Conservation (phyloP, 805 yeast species). For the Isabelozyma rhagii region DNA sequence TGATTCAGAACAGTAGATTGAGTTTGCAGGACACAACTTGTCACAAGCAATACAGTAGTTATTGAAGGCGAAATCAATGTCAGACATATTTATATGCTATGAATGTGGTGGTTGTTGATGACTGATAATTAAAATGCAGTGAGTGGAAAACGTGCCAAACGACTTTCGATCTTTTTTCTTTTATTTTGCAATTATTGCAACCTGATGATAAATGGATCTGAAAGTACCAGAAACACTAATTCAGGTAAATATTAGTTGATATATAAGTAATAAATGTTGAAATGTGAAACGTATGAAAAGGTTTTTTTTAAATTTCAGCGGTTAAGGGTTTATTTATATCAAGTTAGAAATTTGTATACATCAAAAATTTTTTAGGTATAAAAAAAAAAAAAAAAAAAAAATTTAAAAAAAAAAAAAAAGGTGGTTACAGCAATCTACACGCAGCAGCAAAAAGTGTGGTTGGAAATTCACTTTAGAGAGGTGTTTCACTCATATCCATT, state of each 20-base stretch:
- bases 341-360: not conserved
- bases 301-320: slow-evolving; percentile 1
- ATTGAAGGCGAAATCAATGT: slow-evolving; percentile 23
- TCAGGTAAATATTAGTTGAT: not conserved
- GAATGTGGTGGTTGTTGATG: not conserved
- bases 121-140: not conserved
- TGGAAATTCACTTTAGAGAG: slow-evolving; percentile 1
- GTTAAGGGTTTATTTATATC: slow-evolving; percentile 4
- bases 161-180: not conserved
- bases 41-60: slow-evolving; percentile 38
- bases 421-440: slow-evolving; percentile 4
- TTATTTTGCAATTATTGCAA: not conserved
- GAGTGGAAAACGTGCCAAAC: slow-evolving; percentile 2
- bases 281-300: not conserved
- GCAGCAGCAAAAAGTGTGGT: slow-evolving; percentile 1
- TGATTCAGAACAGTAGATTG: slow-evolving; percentile 25
- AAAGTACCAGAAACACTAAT: not conserved
- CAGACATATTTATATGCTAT: slow-evolving; percentile 27
- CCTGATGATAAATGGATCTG: not conserved
- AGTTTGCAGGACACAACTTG: slow-evolving; percentile 21
- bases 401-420: slow-evolving; percentile 1
- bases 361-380: not conserved
- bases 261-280: not conserved
- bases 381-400: slow-evolving; percentile 1
- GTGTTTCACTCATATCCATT: not conserved